phyloP scores from a whole-genome alignment of 2,329 filamentous ascomycete species.

The Cercospora janseana region DNA sequence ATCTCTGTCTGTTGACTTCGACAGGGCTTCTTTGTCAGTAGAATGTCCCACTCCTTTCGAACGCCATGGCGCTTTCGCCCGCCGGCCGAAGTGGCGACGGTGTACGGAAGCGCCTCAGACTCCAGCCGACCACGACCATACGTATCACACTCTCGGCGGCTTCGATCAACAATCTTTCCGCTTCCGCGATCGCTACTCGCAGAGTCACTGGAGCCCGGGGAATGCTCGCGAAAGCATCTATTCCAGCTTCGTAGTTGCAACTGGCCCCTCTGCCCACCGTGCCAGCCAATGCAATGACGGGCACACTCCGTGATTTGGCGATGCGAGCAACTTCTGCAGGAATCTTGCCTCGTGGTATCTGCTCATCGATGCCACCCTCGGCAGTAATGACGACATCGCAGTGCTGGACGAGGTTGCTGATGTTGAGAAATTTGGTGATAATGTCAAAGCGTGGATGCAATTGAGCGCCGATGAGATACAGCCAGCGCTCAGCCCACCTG shows the following conservation, averaged over 20 bases:
- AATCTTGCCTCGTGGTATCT: slow-evolving; percentile 54
- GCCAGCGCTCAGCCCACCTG: slow-evolving; percentile 54
- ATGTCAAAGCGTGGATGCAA: slow-evolving; percentile 51
- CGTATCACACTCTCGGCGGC: slow-evolving; percentile 41
- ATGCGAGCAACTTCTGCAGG: slow-evolving; percentile 53
- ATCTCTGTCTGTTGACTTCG: too few species aligned
- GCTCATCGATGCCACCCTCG: slow-evolving; percentile 54
- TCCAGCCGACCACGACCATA: slow-evolving; percentile 41
- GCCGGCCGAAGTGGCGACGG: slow-evolving; percentile 11
- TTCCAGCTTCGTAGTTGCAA: slow-evolving; percentile 39
- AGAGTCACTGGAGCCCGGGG: slow-evolving; percentile 37
- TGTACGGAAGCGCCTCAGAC: slow-evolving; percentile 22
- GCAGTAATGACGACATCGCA: slow-evolving; percentile 55
- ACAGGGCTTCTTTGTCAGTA: slow-evolving; percentile 11
- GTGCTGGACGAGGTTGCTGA: slow-evolving; percentile 48
- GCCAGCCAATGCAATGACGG: slow-evolving; percentile 48
- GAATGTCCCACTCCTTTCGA: slow-evolving; percentile 18
- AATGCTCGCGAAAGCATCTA: slow-evolving; percentile 41
- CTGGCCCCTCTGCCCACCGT: slow-evolving; percentile 42
- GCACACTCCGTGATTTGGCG: slow-evolving; percentile 47
- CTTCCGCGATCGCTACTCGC: slow-evolving; percentile 39
- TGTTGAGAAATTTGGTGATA: slow-evolving; percentile 52
- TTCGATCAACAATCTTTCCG: slow-evolving; percentile 38
- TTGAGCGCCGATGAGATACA: slow-evolving; percentile 49
- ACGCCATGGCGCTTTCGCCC: slow-evolving; percentile 8